Evolutionary conservation across 768 basidiomycete genomes (phyloP), one percentile per base, ranked within the genome.

Genomic region (Hirschioporus abietinus): DNA sequence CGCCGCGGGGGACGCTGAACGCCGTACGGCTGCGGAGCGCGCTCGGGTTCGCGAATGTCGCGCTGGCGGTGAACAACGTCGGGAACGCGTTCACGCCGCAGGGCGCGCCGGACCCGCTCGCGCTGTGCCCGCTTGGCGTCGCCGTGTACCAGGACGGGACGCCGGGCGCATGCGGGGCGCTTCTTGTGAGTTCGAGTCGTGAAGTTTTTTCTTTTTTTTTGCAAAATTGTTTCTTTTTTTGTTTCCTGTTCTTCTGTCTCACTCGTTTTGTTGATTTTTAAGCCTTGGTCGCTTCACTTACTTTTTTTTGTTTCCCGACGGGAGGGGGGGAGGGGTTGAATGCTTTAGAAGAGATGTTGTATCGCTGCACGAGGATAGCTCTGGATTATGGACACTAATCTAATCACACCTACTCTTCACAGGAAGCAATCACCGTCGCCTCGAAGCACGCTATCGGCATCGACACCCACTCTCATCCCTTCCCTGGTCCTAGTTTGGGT

Each of bases 1-100:
- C 81, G 27, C 86, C 84, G 60, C 77, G 88, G 69, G 76, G 83
- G 64, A 86, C 87, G 34, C 80, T 89, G 63, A 81, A 84, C 66
- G 82, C 85, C 64, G 82, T 84, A 25, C 74, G 80, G 66, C 76
- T 86, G 60, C 76, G 75, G 67, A 74, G 74, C 68, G 76, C 81
- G 63, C 79, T 82, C 71, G 79, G 81, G 12, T 18, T 61, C 15
- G 67, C 88, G 34, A 76, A 79, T 60, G 76, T 85, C 64, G 85
- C 85, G 64, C 81, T 87, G 81, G 79, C 83, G 65, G 84, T 88
- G 42, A 88, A 88, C 74, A 88, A 88, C 71, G 81, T 88, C 70
- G 83, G 83, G 68, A 90, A 89, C 69, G 84, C 86, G 34, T 90
- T 88, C 73, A 89, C 85, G 36, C 89, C 88, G 57, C 88, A 89